Evolutionary conservation across 2,329 filamentous ascomycete species (phyloP), one percentile per base, ranked within the genome.

Genomic region (Fusarium secorum): DNA sequence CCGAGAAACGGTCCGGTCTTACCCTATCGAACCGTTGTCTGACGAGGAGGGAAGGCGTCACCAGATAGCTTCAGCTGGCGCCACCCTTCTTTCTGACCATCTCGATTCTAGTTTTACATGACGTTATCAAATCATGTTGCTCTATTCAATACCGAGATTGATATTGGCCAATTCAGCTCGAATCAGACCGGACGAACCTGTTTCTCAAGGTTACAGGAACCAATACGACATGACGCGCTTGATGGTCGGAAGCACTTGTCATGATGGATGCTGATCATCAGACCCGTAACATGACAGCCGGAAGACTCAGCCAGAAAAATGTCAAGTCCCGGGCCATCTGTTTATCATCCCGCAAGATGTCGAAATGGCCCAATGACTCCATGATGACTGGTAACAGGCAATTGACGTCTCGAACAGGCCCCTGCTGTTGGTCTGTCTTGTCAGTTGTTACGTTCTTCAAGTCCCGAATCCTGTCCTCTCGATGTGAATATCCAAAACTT

Each of bases 1-100:
- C 44, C 60, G 24, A 60, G 38, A 70, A 72, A 71, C 64, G 60
- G 64, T 68, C 54, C 68, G 68, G 58, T 65, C 68, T 61, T 65
- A 42, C 60, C 64, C 51, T 55, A 63, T 72, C 41, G 54, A 71
- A 69, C 58, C 52, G 68, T 69, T 49, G 60, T 58, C 36, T 55
- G 28, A 46, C 64, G 39, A 58, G 39, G 32, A 66, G 18, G 66
- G 55, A 65, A 71, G 42, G 68, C 64, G 66, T 66, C 60, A 66
- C 48, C 60, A 69, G 42, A 61, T 60, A 56, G 61, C 55, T 61
- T 58, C 68, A 53, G 38, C 52, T 46, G 46, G 52, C 49, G 58
- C 58, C 51, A 70, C 59, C 49, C 48, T 63, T 45, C 38, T 49
- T 44, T 49, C 36, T 46, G n/a, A 11, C 41, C 56, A 57, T 71